phyloP scores from a whole-genome alignment of 805 yeast genomes.

The Torulaspora maleeae region DNA sequence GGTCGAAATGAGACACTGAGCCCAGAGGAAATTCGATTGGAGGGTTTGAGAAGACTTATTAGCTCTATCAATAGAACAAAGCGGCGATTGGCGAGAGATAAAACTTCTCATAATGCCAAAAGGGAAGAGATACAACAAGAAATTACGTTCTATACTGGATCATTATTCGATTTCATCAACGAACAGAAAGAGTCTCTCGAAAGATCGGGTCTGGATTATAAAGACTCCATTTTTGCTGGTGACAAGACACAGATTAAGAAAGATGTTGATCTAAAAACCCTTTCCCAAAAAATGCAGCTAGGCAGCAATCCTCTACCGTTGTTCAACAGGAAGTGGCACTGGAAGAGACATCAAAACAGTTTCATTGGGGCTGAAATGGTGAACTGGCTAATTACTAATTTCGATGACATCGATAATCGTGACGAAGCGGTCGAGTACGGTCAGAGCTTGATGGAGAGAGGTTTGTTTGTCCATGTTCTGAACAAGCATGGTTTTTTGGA shows the following conservation, averaged over 20 bases:
- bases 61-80: constrained; percentile 56
- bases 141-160: constrained; percentile 83
- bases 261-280: constrained; percentile 44
- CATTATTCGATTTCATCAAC: constrained; percentile 59
- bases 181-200: constrained; percentile 45
- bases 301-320: constrained; percentile 59
- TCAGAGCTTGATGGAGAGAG: constrained; percentile 65
- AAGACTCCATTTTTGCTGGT: constrained; percentile 36
- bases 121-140: constrained; percentile 61
- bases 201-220: constrained; percentile 31
- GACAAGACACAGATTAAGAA: constrained; percentile 41
- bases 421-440: constrained; percentile 85
- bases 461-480: constrained; percentile 76
- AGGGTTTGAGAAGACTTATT: constrained; percentile 72
- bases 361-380: constrained; percentile 84
- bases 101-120: constrained; percentile 31
- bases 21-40: constrained; percentile 87
- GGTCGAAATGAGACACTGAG: constrained; percentile 57
- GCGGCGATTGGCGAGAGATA: constrained; percentile 43
- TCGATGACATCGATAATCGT: constrained; percentile 71
- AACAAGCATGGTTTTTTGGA: constrained; percentile 78
- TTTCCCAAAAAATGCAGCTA: constrained; percentile 61
- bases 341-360: constrained; percentile 69
- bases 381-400: constrained; percentile 74
- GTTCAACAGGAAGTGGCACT: constrained; percentile 86